Evolutionary conservation across 768 basidiomycete species (phyloP), one percentile per base, ranked within the genome.

Genomic region (Mycena metata): DNA sequence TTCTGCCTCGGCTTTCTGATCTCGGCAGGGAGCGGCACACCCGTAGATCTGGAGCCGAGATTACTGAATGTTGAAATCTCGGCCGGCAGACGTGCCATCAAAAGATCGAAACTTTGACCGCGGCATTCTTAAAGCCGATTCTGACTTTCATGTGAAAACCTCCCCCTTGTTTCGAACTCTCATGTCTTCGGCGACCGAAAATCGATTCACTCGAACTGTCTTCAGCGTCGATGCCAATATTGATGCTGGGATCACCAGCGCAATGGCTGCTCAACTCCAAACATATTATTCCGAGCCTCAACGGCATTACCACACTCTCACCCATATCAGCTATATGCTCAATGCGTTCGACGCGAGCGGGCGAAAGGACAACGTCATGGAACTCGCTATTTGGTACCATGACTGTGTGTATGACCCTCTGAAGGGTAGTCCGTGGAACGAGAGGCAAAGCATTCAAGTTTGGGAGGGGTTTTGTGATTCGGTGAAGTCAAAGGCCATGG

Each of bases 381-480:
- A 69, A 45, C 64, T 73, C 30, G 69, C 72, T 7, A 71, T 73
- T 9, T 73, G 70, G 70, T 73, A 71, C 23, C 72, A 73, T 41
- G 72, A 73, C 35, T 71, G 67, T 43, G 67, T 73, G 0, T 73
- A 73, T n/a, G 70, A 71, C 36, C 72, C 72, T 3, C 43, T 60
- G 8, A 69, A 69, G 64, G 70, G 72, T 8, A 49, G 62, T 11
- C 69, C 72, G 1, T 73, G 62, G 64, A 73, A 73, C 55, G 72
- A 73, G 64, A n/a, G 36, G 33, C 64, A 73, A 46, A 73, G 72
- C 36, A 71, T 71, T 23, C 67, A 60, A 13, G 46, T 71, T 5
- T 73, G 63, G 60, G 70, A 73, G 30, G 24, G 49, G 17, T 71
- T 73, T 43, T 49, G 19, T 10, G 67, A 68, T 19, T 58, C 64